A percentile compares a stretch with the other conserved stretches of the same genome.
phyloP scores from a whole-genome alignment of 495 filamentous ascomycete species.

The Penicillium mononematosum region DNA sequence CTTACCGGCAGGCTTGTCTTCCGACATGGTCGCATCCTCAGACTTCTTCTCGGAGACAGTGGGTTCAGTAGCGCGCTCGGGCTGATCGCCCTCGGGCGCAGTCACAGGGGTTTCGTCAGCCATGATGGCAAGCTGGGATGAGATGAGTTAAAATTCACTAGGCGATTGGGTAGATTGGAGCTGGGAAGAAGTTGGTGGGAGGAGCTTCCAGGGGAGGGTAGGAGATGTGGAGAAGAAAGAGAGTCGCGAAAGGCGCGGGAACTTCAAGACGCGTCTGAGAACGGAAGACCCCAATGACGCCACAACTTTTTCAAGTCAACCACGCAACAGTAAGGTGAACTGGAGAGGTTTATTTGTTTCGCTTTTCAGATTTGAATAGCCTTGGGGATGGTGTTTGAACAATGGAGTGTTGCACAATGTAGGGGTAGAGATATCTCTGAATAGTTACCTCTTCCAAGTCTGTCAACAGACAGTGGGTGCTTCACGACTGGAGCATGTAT shows the following conservation, averaged over 20 bases:
- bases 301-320: conserved; percentile 19
- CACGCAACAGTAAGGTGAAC: neutral
- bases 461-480: neutral
- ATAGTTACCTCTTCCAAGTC: neutral
- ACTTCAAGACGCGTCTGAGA: conserved; percentile 41
- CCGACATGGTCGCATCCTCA: conserved; percentile 32
- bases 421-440: neutral
- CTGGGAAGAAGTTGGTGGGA: conserved; percentile 13
- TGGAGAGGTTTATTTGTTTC: neutral
- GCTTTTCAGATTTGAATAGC: neutral
- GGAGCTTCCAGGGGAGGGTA: conserved; percentile 27
- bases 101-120: conserved; percentile 43
- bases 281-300: conserved; percentile 29
- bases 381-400: neutral
- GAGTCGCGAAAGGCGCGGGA: conserved; percentile 40
- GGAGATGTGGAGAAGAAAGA: conserved; percentile 43
- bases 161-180: conserved; percentile 20
- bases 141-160: conserved; percentile 15
- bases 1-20: conserved; percentile 39
- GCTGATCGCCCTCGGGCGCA: conserved; percentile 36
- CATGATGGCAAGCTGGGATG: conserved; percentile 33
- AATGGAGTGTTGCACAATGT: neutral
- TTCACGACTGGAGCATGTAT: neutral
- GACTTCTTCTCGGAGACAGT: conserved; percentile 29
- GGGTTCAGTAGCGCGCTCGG: conserved; percentile 36